Conservation (phyloP, 495 filamentous ascomycete genomes). For the Hyaloscypha variabilis region DNA sequence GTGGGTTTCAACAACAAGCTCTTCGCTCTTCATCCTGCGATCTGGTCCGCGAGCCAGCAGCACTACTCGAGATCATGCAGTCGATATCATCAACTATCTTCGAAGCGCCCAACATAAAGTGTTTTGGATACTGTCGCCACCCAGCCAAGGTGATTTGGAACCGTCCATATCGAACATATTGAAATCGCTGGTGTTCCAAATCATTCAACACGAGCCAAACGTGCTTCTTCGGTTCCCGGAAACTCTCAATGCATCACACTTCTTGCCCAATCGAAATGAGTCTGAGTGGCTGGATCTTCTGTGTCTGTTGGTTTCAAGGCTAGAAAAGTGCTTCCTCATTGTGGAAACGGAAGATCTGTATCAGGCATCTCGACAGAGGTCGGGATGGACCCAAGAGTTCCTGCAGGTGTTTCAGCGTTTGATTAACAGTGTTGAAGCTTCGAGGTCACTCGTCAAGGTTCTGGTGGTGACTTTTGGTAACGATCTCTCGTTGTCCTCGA, state of each 20-base stretch:
- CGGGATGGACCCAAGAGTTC: not conserved
- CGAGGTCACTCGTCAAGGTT: not conserved
- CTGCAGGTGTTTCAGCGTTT: not conserved
- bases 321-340: constrained; percentile 1
- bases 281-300: constrained; percentile 2
- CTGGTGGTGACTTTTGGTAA: constrained; percentile 5
- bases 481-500: not conserved
- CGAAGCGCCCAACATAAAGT: not conserved
- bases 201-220: not conserved
- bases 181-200: constrained; percentile 4
- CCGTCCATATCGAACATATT: not conserved
- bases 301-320: not conserved
- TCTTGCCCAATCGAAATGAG: constrained; percentile 1
- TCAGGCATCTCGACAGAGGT: not conserved
- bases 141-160: not conserved
- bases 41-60: not conserved
- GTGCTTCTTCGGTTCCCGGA: not conserved
- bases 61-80: not conserved
- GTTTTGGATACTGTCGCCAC: constrained; percentile 7
- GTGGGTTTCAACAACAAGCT: not conserved
- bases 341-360: constrained; percentile 9
- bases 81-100: not conserved
- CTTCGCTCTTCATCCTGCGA: constrained; percentile 4
- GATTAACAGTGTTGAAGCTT: not conserved
- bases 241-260: not conserved